These are phyloP conservation scores for Pestalotiopsis sp. DNA, from an alignment of 2,329 filamentous ascomycete genomes.

Conservation along the genomic window DNA sequence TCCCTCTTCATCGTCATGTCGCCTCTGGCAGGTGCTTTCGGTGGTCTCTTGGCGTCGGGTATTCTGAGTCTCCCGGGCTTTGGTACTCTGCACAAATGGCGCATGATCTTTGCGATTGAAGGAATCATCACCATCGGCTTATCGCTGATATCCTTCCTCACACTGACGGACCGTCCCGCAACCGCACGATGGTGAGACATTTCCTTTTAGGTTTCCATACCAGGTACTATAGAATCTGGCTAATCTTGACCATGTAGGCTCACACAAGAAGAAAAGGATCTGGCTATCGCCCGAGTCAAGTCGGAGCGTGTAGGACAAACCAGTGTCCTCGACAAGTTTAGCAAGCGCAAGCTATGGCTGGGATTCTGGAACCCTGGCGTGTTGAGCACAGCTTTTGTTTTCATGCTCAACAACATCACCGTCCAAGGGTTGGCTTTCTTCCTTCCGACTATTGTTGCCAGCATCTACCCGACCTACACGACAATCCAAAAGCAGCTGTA, in stretches of 20 bases:
- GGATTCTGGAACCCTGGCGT: constrained; percentile 66
- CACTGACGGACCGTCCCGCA: constrained; percentile 69
- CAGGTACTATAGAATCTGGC: background rate
- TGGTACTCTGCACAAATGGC: constrained; percentile 29
- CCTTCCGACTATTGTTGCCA: constrained; percentile 68
- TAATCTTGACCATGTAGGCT: constrained; percentile 40
- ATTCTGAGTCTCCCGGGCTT: constrained; percentile 65
- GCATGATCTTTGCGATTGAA: constrained; percentile 34
- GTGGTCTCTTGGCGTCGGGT: constrained; percentile 65
- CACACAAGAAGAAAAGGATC: constrained; percentile 63
- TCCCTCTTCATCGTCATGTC: constrained; percentile 73
- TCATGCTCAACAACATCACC: constrained; percentile 53
- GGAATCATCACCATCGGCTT: constrained; percentile 59
- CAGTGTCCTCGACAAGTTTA: constrained; percentile 65
- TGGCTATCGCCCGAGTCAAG: constrained; percentile 69
- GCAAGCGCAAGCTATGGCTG: constrained; percentile 58
- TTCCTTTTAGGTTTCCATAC: background rate
- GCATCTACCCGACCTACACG: constrained; percentile 62
- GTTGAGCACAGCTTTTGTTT: constrained; percentile 26
- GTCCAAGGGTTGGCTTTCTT: constrained; percentile 74
- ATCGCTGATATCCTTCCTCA: constrained; percentile 62
- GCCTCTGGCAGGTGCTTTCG: constrained; percentile 71
- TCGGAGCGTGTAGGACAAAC: constrained; percentile 67
- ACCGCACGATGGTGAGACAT: constrained; percentile 57
- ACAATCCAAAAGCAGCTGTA: constrained; percentile 68